phyloP scores from a whole-genome alignment of 306 rosid species.

The Geum urbanum region DNA sequence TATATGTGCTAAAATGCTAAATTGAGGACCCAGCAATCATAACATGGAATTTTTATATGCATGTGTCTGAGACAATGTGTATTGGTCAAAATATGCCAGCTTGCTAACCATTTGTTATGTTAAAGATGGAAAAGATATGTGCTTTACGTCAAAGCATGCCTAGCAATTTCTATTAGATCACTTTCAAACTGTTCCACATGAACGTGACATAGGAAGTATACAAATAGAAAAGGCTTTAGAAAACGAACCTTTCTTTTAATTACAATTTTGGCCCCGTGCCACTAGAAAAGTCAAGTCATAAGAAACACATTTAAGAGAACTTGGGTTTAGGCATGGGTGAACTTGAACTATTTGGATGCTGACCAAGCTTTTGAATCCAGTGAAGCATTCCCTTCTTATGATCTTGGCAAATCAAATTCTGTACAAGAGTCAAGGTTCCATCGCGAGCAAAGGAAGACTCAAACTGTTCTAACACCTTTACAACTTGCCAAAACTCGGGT shows the following conservation, averaged over 20 bases:
- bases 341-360: conserved; percentile 41
- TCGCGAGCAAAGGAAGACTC: conserved; percentile 62
- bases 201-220: conserved; percentile 29
- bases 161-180: conserved; percentile 35
- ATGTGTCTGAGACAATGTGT: not conserved
- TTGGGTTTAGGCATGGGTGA: conserved; percentile 70
- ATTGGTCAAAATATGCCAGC: not conserved
- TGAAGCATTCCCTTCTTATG: conserved; percentile 83
- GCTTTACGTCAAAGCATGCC: conserved; percentile 36
- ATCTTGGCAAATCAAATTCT: conserved; percentile 48
- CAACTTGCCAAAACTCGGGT: conserved; percentile 90
- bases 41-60: not conserved
- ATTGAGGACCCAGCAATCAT: not conserved
- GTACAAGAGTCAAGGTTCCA: conserved; percentile 55
- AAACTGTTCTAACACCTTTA: conserved; percentile 78
- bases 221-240: conserved; percentile 35
- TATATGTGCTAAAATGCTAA: not conserved
- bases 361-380: conserved; percentile 92
- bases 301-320: conserved; percentile 51
- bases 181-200: conserved; percentile 26
- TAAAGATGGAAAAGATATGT: conserved; percentile 14
- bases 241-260: conserved; percentile 49
- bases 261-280: conserved; percentile 52
- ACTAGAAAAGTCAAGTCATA: conserved; percentile 45
- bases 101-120: conserved; percentile 11